Evolutionary conservation across 2,329 filamentous ascomycete species (phyloP).

Genomic region (Fusarium camptoceras): DNA sequence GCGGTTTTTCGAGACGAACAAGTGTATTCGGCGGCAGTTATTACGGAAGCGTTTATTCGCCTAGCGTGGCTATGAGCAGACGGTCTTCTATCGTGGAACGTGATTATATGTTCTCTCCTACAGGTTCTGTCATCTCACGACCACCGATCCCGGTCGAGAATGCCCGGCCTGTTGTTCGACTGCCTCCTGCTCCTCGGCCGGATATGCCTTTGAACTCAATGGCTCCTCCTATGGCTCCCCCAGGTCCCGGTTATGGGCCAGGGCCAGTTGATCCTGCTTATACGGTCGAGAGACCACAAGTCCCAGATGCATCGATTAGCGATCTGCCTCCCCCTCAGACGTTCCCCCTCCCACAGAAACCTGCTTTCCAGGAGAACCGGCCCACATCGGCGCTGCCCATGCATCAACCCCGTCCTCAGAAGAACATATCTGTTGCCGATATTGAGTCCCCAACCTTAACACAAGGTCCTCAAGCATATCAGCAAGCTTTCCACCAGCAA

Average conservation of each 20-base stretch:
- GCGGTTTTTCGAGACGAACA: constrained; percentile 80
- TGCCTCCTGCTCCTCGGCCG: constrained; percentile 72
- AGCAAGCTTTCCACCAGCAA: constrained; percentile 94
- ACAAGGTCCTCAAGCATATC: constrained; percentile 77
- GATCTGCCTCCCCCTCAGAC: constrained; percentile 68
- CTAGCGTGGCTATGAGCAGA: constrained; percentile 88
- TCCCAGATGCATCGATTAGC: constrained; percentile 57
- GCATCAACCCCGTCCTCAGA: constrained; percentile 95
- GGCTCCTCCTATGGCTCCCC: constrained; percentile 21
- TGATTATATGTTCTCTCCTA: constrained; percentile 83
- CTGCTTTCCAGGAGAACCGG: constrained; percentile 67
- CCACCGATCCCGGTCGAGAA: constrained; percentile 71
- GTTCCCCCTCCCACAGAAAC: constrained; percentile 69
- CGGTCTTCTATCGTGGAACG: constrained; percentile 80
- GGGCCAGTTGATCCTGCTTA: constrained; percentile 31
- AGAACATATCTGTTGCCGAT: constrained; percentile 90
- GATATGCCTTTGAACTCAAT: constrained; percentile 43
- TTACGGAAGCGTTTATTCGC: constrained; percentile 83
- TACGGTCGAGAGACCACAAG: constrained; percentile 29
- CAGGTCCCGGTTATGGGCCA: constrained; percentile 12
- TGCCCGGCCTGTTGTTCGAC: constrained; percentile 80
- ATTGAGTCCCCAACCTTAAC: constrained; percentile 82
- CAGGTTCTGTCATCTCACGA: constrained; percentile 80
- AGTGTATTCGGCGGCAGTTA: constrained; percentile 80
- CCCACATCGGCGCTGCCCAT: constrained; percentile 71